Conservation (phyloP, 495 filamentous ascomycete species). For the Bacidia rubella region DNA sequence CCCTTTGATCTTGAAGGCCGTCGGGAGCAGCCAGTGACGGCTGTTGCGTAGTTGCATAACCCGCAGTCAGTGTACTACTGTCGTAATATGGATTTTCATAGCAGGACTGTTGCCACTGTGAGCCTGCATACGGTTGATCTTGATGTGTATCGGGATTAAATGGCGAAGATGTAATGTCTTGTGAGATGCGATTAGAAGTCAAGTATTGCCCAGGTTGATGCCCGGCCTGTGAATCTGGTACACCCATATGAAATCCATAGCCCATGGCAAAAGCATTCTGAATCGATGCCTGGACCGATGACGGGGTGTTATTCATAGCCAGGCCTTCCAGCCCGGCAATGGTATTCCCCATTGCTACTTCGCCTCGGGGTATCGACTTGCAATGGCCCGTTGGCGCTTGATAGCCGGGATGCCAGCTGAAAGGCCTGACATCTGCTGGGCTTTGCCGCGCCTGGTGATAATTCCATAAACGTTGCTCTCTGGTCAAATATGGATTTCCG, state of each 20-base stretch:
- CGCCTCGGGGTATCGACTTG: background rate
- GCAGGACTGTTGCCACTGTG: no score
- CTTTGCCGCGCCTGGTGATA: conserved; percentile 18
- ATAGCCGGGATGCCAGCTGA: conserved; percentile 54
- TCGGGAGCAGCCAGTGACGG: background rate
- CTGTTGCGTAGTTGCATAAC: background rate
- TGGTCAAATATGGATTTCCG: conserved; percentile 1
- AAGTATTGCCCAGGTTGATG: background rate
- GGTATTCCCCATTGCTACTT: conserved; percentile 12
- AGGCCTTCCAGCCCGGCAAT: conserved; percentile 14
- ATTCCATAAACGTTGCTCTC: conserved; percentile 13
- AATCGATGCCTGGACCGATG: conserved; percentile 11
- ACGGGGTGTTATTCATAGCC: conserved; percentile 7
- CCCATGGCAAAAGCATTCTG: conserved; percentile 12
- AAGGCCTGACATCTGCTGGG: conserved; percentile 35
- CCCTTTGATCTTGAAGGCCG: background rate
- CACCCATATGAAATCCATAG: conserved; percentile 3
- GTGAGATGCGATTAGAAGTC: background rate
- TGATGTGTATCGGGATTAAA: no score
- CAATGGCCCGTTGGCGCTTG: background rate
- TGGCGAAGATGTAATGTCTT: background rate
- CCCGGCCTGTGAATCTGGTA: background rate
- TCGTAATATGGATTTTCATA: no score
- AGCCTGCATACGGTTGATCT: no score
- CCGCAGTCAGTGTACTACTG: no score